A percentile compares a stretch with the other conserved stretches of the same genome.
These are phyloP conservation scores for Erysimum cheiranthoides DNA, from an alignment of 345 rosid genomes.

Conservation along the genomic window DNA sequence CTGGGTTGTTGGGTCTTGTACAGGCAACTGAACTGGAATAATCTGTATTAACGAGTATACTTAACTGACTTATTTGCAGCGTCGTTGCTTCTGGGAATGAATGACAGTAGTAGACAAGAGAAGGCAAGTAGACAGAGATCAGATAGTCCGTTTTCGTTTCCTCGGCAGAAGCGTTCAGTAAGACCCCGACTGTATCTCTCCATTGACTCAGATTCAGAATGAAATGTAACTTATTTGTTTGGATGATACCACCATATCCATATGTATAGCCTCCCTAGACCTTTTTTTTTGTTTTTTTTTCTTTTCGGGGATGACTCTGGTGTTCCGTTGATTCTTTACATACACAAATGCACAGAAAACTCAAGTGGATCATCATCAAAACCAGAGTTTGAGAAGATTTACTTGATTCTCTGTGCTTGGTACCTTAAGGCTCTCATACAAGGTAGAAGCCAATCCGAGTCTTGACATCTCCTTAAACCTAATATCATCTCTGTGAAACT, in stretches of 20 bases:
- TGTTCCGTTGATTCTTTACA: constrained; percentile 25
- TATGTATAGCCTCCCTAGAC: constrained; percentile 21
- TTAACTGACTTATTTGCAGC: constrained; percentile 58
- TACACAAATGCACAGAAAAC: constrained; percentile 24
- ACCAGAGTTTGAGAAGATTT: constrained; percentile 8
- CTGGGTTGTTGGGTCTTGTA: neutral
- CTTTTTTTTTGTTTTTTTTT: neutral
- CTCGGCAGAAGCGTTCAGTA: constrained; percentile 87
- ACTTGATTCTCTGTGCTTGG: constrained; percentile 33
- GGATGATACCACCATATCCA: constrained; percentile 23
- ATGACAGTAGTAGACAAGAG: constrained; percentile 65
- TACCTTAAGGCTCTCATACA: constrained; percentile 22
- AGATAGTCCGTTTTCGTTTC: constrained; percentile 74
- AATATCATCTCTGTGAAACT: neutral
- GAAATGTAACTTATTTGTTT: constrained; percentile 14
- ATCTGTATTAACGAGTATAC: neutral
- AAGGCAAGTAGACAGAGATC: constrained; percentile 71
- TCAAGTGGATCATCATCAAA: constrained; percentile 20
- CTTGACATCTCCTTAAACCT: neutral
- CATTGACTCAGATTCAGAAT: constrained; percentile 75
- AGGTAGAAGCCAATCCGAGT: constrained; percentile 26
- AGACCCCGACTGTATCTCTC: constrained; percentile 77
- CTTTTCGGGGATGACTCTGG: neutral
- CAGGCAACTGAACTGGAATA: neutral
- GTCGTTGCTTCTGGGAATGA: constrained; percentile 77